Evolutionary conservation across 768 basidiomycete genomes (phyloP).

Genomic region (Tylopilus sp.): DNA sequence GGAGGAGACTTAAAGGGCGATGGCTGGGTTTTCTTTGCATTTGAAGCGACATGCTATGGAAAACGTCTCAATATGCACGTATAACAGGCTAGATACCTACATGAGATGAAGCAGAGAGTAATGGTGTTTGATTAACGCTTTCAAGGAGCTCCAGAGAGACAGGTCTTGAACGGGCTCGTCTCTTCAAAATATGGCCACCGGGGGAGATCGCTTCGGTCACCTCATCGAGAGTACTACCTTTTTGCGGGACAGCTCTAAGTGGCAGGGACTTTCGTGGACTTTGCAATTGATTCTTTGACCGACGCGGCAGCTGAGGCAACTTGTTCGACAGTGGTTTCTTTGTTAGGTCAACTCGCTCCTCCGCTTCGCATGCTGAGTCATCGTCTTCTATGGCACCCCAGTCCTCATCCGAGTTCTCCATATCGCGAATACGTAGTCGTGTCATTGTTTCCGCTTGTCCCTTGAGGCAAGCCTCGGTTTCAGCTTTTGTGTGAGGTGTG

Average conservation of each 20-base stretch:
- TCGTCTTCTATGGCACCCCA: constrained; percentile 39
- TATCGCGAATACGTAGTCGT: constrained; percentile 56
- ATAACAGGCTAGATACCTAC: constrained; percentile 10
- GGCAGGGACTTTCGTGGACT: constrained; percentile 28
- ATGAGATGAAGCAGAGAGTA: constrained; percentile 35
- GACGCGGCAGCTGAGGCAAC: constrained; percentile 22
- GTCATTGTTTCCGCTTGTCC: constrained; percentile 65
- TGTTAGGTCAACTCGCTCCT: constrained; percentile 35
- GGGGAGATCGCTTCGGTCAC: constrained; percentile 71
- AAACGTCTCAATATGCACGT: neutral
- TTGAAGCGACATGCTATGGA: constrained; percentile 17
- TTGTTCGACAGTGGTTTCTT: constrained; percentile 34
- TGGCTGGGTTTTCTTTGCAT: constrained; percentile 9
- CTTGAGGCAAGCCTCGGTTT: constrained; percentile 37
- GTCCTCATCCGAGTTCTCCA: constrained; percentile 44
- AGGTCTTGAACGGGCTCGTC: constrained; percentile 70
- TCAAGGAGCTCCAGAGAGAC: constrained; percentile 64
- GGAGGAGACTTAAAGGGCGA: constrained; percentile 12
- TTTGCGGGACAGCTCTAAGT: constrained; percentile 30
- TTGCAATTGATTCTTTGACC: constrained; percentile 25
- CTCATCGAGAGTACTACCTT: constrained; percentile 48
- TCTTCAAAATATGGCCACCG: constrained; percentile 71
- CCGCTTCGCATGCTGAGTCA: constrained; percentile 53
- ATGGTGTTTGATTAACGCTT: constrained; percentile 42
- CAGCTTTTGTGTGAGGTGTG: constrained; percentile 34